Conservation (phyloP, 148 eudicot genomes). For the Rhododendron griersonianum region DNA sequence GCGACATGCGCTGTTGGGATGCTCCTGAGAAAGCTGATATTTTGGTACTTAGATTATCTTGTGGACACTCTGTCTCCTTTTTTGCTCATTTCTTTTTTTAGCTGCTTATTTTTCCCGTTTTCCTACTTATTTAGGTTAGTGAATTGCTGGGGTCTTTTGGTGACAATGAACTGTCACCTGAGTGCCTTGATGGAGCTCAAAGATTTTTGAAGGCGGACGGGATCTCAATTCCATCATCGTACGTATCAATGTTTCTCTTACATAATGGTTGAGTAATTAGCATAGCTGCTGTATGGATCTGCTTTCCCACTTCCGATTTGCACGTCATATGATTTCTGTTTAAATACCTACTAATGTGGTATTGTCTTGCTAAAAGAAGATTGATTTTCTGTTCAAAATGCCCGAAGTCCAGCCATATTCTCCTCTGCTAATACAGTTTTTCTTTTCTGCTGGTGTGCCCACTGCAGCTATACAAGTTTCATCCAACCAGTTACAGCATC, state of each 20-base stretch:
- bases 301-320: not conserved
- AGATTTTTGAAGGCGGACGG: conserved; percentile 87
- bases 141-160: conserved; percentile 96
- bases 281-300: not conserved
- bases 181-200: conserved; percentile 97
- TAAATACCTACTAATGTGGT: not conserved
- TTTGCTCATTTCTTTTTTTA: not conserved
- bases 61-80: not conserved
- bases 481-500: conserved; percentile 87
- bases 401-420: not conserved
- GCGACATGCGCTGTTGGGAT: conserved; percentile 97
- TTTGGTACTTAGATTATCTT: conserved; percentile 44
- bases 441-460: conserved; percentile 7
- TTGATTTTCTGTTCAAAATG: not conserved
- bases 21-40: conserved; percentile 99
- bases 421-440: not conserved
- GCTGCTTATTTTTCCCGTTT: conserved; percentile 11
- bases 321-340: not conserved
- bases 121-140: conserved; percentile 55
- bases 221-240: conserved; percentile 96
- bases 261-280: not conserved
- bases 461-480: conserved; percentile 87
- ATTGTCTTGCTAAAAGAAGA: not conserved
- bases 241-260: conserved; percentile 22
- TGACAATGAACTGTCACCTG: conserved; percentile 98